Evolutionary conservation across 345 rosid genomes (phyloP).

Genomic region (Eucalyptus regnans): DNA sequence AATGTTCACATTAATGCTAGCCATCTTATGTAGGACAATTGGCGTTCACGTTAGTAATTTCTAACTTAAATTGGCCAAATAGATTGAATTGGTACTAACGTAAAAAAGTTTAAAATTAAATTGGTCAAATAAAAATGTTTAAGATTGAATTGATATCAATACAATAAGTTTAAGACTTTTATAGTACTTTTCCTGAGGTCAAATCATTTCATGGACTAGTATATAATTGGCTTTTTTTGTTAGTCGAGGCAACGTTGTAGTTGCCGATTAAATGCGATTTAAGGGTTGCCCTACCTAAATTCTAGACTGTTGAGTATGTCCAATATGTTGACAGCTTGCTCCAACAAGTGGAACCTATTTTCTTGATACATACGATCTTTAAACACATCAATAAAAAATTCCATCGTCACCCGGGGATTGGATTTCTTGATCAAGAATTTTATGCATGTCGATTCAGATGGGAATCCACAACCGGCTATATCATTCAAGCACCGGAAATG

Average conservation of each 20-base stretch:
- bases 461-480: background rate
- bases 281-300: background rate
- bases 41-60: accelerated
- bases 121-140: too few species aligned
- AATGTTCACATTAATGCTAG: too few species aligned
- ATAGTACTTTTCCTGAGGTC: background rate
- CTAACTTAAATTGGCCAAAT: accelerated
- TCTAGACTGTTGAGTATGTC: background rate
- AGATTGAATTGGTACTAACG: accelerated
- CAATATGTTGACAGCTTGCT: background rate
- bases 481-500: background rate
- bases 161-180: accelerated
- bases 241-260: background rate
- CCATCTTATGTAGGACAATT: accelerated
- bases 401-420: background rate
- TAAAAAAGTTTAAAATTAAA: too few species aligned
- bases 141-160: too few species aligned
- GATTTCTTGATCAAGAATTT: background rate
- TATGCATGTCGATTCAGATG: background rate
- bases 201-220: background rate
- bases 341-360: background rate
- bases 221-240: background rate
- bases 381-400: background rate
- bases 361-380: background rate
- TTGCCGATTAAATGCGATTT: background rate